Evolutionary conservation across 441 rosid genomes (phyloP).

Genomic region (Iberis amara): DNA sequence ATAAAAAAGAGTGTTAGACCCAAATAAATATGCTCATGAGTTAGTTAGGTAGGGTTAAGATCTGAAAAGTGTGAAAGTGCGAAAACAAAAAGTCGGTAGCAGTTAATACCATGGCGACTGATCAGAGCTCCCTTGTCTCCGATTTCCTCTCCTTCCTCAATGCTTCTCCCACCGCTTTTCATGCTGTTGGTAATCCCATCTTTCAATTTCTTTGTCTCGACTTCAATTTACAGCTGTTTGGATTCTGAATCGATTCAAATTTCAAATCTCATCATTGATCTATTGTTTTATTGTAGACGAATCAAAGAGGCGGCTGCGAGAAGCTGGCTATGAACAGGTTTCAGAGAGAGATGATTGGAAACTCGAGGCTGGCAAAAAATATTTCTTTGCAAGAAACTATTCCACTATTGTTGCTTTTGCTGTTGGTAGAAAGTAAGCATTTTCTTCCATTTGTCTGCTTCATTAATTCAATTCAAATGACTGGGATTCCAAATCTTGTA

Average conservation of each 20-base stretch:
- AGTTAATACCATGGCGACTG: constrained; percentile 37
- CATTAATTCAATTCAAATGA: background rate
- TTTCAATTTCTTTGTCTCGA: too few species aligned
- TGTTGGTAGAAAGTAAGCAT: constrained; percentile 64
- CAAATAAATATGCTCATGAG: too few species aligned
- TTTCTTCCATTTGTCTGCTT: background rate
- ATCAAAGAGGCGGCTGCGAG: constrained; percentile 57
- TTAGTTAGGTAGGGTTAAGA: too few species aligned
- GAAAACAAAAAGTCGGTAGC: too few species aligned
- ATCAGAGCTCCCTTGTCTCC: constrained; percentile 36
- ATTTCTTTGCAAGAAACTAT: constrained; percentile 84
- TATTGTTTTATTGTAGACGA: constrained; percentile 43
- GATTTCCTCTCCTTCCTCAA: constrained; percentile 78
- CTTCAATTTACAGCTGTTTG: too few species aligned
- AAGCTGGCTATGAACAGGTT: constrained; percentile 65
- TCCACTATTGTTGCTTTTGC: constrained; percentile 94
- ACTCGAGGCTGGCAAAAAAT: constrained; percentile 69
- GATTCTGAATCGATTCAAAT: too few species aligned
- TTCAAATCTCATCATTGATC: background rate
- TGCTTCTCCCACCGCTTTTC: constrained; percentile 95
- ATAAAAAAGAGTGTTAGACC: too few species aligned
- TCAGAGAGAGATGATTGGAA: constrained; percentile 85
- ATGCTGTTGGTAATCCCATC: constrained; percentile 69
- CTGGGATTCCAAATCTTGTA: too few species aligned
- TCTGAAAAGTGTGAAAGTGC: too few species aligned